Conservation (phyloP, 805 yeast species). For the Kodamaea restingae region DNA sequence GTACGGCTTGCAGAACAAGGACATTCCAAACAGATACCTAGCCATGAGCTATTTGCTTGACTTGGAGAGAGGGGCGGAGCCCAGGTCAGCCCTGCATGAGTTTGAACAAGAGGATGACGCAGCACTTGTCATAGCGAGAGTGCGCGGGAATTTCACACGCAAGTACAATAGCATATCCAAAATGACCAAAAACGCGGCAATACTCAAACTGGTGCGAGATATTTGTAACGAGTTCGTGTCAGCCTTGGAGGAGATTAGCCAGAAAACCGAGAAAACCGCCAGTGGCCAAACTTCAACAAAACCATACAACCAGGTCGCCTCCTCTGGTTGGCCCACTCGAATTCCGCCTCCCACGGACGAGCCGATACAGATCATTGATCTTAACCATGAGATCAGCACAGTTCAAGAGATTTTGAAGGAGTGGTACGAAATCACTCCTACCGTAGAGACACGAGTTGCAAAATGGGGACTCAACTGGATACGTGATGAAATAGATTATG, state of each 20-base stretch:
- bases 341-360: slow-evolving; percentile 7
- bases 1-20: slow-evolving; percentile 12
- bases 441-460: slow-evolving; percentile 9
- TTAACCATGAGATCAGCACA: slow-evolving; percentile 14
- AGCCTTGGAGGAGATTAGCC: neutral
- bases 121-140: neutral
- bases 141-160: neutral
- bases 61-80: slow-evolving; percentile 10
- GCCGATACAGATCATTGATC: slow-evolving; percentile 10
- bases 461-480: slow-evolving; percentile 15
- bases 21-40: slow-evolving; percentile 13
- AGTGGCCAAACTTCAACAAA: neutral
- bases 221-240: slow-evolving; percentile 1
- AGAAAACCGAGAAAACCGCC: neutral
- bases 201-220: slow-evolving; percentile 2
- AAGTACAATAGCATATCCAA: slow-evolving; percentile 5
- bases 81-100: neutral
- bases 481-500: slow-evolving; percentile 14
- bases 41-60: slow-evolving; percentile 13
- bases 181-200: slow-evolving; percentile 2
- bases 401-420: slow-evolving; percentile 14
- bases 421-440: slow-evolving; percentile 13
- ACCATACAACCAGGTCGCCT: neutral
- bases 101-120: neutral
- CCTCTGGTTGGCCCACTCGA: slow-evolving; percentile 4